Conservation (phyloP, 306 rosid species). For the Bauhinia variegata region DNA sequence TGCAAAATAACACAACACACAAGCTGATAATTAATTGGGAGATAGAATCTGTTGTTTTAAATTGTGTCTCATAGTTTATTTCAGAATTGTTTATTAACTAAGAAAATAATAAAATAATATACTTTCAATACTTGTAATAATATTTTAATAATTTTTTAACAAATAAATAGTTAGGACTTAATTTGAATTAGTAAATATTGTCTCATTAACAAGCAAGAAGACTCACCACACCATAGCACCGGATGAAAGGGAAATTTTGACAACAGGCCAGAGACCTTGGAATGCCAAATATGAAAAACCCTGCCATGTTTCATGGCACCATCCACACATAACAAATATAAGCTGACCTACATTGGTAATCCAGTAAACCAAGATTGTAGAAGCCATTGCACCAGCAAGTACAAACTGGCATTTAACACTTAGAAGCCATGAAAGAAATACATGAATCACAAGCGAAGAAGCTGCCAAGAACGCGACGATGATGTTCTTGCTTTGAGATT, state of each 20-base stretch:
- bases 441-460: conserved; percentile 36
- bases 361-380: conserved; percentile 51
- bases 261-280: conserved; percentile 48
- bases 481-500: conserved; percentile 59
- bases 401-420: conserved; percentile 45
- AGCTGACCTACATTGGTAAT: conserved; percentile 52
- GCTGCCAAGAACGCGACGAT: conserved; percentile 53
- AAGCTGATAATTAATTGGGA: too few relatives aligned
- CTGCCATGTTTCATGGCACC: conserved; percentile 54
- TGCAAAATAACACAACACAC: too few relatives aligned
- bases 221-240: conserved; percentile 62
- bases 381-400: conserved; percentile 48
- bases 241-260: conserved; percentile 53
- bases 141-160: too few relatives aligned
- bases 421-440: conserved; percentile 54
- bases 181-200: too few relatives aligned
- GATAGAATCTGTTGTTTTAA: too few relatives aligned
- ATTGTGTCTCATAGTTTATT: too few relatives aligned
- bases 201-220: too few relatives aligned
- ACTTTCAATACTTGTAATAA: too few relatives aligned
- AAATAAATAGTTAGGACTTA: too few relatives aligned
- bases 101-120: too few relatives aligned
- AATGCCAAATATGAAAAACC: conserved; percentile 52
- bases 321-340: conserved; percentile 29
- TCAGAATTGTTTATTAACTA: too few relatives aligned